phyloP scores from a whole-genome alignment of 164 flowering plant species.

The Sextonia rubra region DNA sequence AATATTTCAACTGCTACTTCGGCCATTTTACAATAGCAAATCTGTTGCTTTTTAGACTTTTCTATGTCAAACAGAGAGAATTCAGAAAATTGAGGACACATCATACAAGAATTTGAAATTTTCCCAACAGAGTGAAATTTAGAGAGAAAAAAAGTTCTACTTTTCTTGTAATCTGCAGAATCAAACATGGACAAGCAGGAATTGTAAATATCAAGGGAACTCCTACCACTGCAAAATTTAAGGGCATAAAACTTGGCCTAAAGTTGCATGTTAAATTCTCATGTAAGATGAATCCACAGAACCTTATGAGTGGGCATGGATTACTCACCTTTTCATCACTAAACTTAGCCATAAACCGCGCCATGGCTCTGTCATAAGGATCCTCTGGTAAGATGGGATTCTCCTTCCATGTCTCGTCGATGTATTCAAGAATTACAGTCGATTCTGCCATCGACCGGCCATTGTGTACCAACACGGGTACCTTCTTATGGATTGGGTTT shows the following conservation, averaged over 20 bases:
- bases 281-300: too few species aligned
- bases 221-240: background rate
- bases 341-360: slow-evolving; percentile 5
- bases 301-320: background rate
- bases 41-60: too few species aligned
- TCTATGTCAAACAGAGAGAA: too few species aligned
- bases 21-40: too few species aligned
- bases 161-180: background rate
- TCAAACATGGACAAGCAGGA: background rate
- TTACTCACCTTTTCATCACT: slow-evolving; percentile 5
- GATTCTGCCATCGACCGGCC: slow-evolving; percentile 4
- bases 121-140: background rate
- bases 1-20: too few species aligned
- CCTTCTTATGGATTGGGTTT: slow-evolving; percentile 8
- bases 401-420: slow-evolving; percentile 7
- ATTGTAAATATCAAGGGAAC: background rate
- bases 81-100: too few species aligned
- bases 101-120: too few species aligned
- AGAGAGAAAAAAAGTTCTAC: background rate
- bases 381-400: slow-evolving; percentile 9
- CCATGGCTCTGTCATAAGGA: slow-evolving; percentile 5
- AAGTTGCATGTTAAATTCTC: too few species aligned
- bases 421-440: slow-evolving; percentile 9
- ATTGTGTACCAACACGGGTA: slow-evolving; percentile 5
- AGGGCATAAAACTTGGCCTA: background rate